A percentile compares a stretch with the other conserved stretches of the same genome.
phyloP scores from a whole-genome alignment of 768 basidiomycete species.

The Kwoniella newhampshirensis region DNA sequence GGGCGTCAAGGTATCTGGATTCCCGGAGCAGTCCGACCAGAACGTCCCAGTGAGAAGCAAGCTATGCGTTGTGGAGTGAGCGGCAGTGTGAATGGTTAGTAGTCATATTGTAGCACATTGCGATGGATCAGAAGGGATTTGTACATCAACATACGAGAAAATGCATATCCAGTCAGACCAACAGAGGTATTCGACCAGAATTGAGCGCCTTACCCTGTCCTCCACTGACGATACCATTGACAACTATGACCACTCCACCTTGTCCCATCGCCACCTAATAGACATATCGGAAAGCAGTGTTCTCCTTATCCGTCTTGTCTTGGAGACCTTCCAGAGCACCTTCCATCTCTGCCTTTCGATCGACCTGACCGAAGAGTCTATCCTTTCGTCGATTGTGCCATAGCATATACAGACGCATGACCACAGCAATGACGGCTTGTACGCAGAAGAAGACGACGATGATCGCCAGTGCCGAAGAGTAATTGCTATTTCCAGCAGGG shows the following conservation, averaged over 20 bases:
- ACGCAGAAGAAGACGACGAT: constrained; percentile 28
- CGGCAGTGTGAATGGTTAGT: too few relatives aligned
- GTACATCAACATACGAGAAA: too few relatives aligned
- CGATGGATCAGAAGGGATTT: too few relatives aligned
- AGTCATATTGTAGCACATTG: too few relatives aligned
- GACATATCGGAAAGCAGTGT: constrained; percentile 16
- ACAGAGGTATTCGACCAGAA: too few relatives aligned
- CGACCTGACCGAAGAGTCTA: constrained; percentile 11
- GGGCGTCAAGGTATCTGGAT: constrained; percentile 51
- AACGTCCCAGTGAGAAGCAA: constrained; percentile 53
- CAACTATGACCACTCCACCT: too few relatives aligned
- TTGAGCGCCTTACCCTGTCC: too few relatives aligned
- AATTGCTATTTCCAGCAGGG: constrained; percentile 15
- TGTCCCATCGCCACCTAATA: neutral
- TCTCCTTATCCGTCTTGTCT: constrained; percentile 23
- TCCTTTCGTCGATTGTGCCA: constrained; percentile 16
- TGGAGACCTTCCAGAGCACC: constrained; percentile 11
- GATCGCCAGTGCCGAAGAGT: constrained; percentile 23
- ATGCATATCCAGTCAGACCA: too few relatives aligned
- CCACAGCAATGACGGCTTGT: constrained; percentile 14
- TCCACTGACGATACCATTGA: too few relatives aligned
- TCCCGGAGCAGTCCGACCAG: constrained; percentile 45
- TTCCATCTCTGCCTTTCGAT: constrained; percentile 10
- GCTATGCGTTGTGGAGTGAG: constrained; percentile 39
- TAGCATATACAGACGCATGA: constrained; percentile 19